Conservation (phyloP, 192 early-diverging fungal species). For the Coemansia sp. region DNA sequence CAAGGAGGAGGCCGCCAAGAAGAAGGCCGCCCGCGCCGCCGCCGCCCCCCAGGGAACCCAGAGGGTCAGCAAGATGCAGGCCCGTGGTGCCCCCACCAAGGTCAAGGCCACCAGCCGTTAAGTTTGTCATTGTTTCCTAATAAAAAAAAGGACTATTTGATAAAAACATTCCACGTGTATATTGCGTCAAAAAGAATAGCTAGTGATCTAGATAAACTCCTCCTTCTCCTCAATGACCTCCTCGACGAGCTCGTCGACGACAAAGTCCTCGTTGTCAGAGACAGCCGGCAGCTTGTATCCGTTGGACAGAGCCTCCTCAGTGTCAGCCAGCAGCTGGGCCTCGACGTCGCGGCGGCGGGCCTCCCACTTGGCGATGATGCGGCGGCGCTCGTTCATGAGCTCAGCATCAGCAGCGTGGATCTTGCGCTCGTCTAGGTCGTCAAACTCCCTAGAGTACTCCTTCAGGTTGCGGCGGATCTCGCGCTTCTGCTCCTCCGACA, state of each 20-base stretch:
- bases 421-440: conserved; percentile 82
- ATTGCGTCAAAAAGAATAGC: too few species aligned
- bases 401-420: conserved; percentile 70
- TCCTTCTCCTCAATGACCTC: conserved; percentile 59
- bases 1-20: conserved; percentile 84
- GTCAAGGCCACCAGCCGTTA: conserved; percentile 46
- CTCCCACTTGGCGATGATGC: conserved; percentile 82
- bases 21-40: conserved; percentile 73
- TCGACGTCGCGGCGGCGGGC: conserved; percentile 69
- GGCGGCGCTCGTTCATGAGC: conserved; percentile 71
- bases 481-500: conserved; percentile 79
- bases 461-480: conserved; percentile 90
- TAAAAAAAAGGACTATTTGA: too few species aligned
- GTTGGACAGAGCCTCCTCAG: conserved; percentile 57
- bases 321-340: conserved; percentile 57
- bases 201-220: conserved; percentile 24
- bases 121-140: conserved; percentile 7
- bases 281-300: conserved; percentile 71
- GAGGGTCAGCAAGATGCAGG: conserved; percentile 50
- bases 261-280: conserved; percentile 87
- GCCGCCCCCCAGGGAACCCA: conserved; percentile 52
- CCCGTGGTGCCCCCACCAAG: conserved; percentile 40
- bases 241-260: conserved; percentile 85
- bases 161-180: too few species aligned
- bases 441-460: conserved; percentile 84